Evolutionary conservation across 805 yeast genomes (phyloP).

Genomic region (Saturnispora diversa): DNA sequence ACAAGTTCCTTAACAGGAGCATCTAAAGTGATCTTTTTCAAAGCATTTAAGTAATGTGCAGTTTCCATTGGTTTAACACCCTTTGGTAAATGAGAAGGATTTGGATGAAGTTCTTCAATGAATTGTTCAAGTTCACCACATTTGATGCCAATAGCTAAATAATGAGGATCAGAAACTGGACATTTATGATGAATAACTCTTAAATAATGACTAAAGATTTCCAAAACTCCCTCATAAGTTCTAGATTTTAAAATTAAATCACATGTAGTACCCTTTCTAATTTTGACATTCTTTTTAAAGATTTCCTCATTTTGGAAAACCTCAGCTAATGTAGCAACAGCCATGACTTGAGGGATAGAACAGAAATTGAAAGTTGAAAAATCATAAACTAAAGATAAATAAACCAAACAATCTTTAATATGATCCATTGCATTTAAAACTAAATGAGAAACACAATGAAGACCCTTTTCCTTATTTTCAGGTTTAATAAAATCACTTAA

Average conservation of each 20-base stretch:
- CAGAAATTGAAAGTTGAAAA: slow-evolving; percentile 83
- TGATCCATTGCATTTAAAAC: slow-evolving; percentile 74
- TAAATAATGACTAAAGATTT: slow-evolving; percentile 67
- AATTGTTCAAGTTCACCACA: slow-evolving; percentile 87
- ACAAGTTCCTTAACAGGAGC: slow-evolving; percentile 17
- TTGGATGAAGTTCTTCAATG: slow-evolving; percentile 69
- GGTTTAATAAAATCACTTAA: slow-evolving; percentile 52
- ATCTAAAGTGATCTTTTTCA: slow-evolving; percentile 35
- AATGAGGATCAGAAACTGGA: slow-evolving; percentile 77
- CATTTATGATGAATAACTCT: slow-evolving; percentile 73
- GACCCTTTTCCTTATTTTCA: slow-evolving; percentile 44
- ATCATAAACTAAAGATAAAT: slow-evolving; percentile 69
- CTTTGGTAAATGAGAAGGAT: slow-evolving; percentile 42
- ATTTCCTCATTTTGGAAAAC: slow-evolving; percentile 76
- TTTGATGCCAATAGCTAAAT: slow-evolving; percentile 69
- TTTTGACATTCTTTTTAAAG: slow-evolving; percentile 67
- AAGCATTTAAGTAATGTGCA: slow-evolving; percentile 39
- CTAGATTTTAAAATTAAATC: slow-evolving; percentile 64
- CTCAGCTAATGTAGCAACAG: slow-evolving; percentile 84
- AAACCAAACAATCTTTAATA: slow-evolving; percentile 66
- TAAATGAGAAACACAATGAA: slow-evolving; percentile 72
- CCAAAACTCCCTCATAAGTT: slow-evolving; percentile 65
- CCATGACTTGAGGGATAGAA: slow-evolving; percentile 99
- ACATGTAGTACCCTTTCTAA: slow-evolving; percentile 84
- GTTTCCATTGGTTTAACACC: slow-evolving; percentile 43